Base-by-base conservation (phyloP, 192 early-diverging fungal genomes). In the Umbelopsis sp. region DNA sequence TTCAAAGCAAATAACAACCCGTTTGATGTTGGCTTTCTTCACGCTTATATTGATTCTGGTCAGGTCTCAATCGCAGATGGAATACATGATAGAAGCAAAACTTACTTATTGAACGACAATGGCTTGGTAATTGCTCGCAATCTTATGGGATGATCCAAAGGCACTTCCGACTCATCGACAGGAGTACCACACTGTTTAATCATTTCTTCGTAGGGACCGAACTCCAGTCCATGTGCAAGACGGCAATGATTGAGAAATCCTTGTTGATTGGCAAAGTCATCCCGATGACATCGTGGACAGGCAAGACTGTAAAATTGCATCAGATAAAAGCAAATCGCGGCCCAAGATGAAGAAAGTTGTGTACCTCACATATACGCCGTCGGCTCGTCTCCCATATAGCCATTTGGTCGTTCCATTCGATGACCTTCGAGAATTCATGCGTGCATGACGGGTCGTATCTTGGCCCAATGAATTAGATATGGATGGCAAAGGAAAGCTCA, bases 221-320 rank as follows among this genome's bases (percentile, higher is more conserved):
- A 97, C 53, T 93, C 90, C 11, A 87, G 71, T 30, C 81, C 72
- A 76, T 95, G 94, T 11, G 85, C 82, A 18, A 91, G 69, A 20
- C 94, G 86, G 74, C 88, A 92, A 71, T 97, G 95, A 70, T 92
- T 94, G 20, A 95, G 70, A 72, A 97, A 94, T n/a, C 94, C 93
- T 73, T 93, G 93, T 49, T 90, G 84, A 70, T 88, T 94, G 41
- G 83, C 84, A 81, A 97, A 97, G 48, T 91, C 84, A 33, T 84
- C 82, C 49, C 94, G 84, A 11, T 84, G 79, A 79, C 95, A 97
- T n/a, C 67, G 75, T 23, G 92, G 92, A 79, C 95, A 97, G 1
- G 81, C 71, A 45, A 96, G 80, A 66, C 89, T 91, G 70, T 72
- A 9, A 16, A 23, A 53, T 67, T 3, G 10, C 15, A 16, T 37